Base-by-base conservation (phyloP, 2,329 filamentous ascomycete genomes). In the Hypoxylon sp. region DNA sequence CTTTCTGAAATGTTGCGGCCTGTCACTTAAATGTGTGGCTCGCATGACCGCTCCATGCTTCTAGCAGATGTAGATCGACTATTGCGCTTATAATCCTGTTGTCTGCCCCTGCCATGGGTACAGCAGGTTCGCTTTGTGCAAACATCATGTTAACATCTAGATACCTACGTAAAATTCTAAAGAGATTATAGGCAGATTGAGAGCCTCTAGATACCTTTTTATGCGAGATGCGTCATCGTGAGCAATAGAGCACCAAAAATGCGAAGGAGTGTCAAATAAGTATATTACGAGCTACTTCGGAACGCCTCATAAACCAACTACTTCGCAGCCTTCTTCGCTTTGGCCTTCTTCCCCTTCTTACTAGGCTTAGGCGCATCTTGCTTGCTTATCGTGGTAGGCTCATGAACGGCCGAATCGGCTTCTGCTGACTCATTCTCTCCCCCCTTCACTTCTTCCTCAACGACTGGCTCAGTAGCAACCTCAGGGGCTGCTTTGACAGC, bases 111-210 rank as follows among this genome's bases (percentile, higher is more conserved):
- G 74, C 73, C 67, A 77, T 78, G 81, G 80, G 82, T 80, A 80
- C 79, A 76, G 78, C 79, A 81, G 85, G 84, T 87, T 87, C 85
- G 85, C 85, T 87, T 84, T 85, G 84, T 77, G 85, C 84, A 80
- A 76, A 87, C 84, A 87, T 84, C 30, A 53, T 43, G 46, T 59
- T 6, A 8, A 28, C 6, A 41, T 2, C 3, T 53, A 43, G 30
- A 17, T 17, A 54, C n/a, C 7, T 32, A 46, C 10, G 17, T 13
- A 4, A 4, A 34, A 1, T 1, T 15, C 3, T 13, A 13, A 11
- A 15, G 32, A 34, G 32, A 15, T 13, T 34, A 15, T 34, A 34
- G 32, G 11, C 11, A 15, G 10, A 34, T 34, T 3, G 32, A 34
- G 11, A n/a, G n/a, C n/a, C n/a, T n/a, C 11, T 13, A 15, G 32